Evolutionary conservation across 352 stramenopile genomes (phyloP), one percentile per base, ranked within the genome.

Genomic region (Phytophthora brassicae): DNA sequence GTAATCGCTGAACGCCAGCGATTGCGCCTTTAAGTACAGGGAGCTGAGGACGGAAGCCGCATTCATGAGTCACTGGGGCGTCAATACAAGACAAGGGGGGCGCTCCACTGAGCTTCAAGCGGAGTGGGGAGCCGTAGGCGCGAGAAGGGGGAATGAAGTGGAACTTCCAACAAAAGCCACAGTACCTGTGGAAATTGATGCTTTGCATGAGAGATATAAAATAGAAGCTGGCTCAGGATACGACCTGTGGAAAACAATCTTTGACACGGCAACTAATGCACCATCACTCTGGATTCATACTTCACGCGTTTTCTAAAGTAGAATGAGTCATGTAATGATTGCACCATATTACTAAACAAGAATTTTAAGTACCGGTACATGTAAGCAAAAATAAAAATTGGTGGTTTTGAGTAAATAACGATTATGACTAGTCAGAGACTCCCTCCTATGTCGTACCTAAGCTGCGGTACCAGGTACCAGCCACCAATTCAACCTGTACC

Each of bases 211-310:
- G 0, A 7, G 16, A 7, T n/a, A 9, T 2, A n/a, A 4, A 45
- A 26, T 16, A 26, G 39, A 2, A 20, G 24, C 13, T 45, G 39
- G 39, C 39, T 26, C 17, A 9, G 4, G 39, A n/a, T 26, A 24
- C 17, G 17, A 45, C 39, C 26, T 48, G 12, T 51, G 19, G 6
- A 0, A 47, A 35, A 12, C 36, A 2, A 52, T 60, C 36, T 35
- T 35, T 23, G 60, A 64, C 47, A 77, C 72, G 79, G 77, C 77
- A 86, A 86, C 73, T 84, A 81, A 62, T 46, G 59, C 50, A 86
- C 74, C 77, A 82, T 84, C 77, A 86, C 72, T 86, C 77, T 72
- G 47, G 22, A 17, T 53, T 43, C 43, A 14, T 78, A 45, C 66
- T 66, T 68, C 72, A 80, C 46, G 77, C 72, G 24, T 54, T 47